phyloP scores from a whole-genome alignment of 345 rosid genomes.

The Sisymbrium irio region DNA sequence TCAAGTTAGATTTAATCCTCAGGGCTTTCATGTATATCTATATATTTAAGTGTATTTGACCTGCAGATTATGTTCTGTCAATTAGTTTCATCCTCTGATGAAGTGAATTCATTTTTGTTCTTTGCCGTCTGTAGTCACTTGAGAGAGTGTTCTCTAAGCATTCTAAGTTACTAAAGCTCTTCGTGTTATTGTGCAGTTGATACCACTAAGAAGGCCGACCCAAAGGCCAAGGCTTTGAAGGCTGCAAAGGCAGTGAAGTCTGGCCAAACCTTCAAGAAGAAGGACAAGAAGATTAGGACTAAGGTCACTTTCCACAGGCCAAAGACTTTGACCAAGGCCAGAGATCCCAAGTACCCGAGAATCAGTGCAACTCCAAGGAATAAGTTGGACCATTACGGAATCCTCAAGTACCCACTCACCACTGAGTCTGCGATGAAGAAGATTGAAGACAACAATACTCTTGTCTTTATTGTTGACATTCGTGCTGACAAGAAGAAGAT shows the following conservation, averaged over 20 bases:
- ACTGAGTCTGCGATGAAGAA: constrained; percentile 95
- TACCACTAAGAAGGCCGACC: constrained; percentile 58
- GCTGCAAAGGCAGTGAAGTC: constrained; percentile 86
- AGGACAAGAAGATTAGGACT: constrained; percentile 71
- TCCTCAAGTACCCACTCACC: constrained; percentile 87
- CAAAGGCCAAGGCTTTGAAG: constrained; percentile 87
- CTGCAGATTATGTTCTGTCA: background rate
- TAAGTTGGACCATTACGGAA: constrained; percentile 90
- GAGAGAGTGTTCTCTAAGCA: background rate
- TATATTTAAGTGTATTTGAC: background rate
- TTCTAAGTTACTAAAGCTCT: background rate
- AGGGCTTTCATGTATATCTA: background rate
- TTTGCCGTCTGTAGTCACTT: background rate
- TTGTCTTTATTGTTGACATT: constrained; percentile 93
- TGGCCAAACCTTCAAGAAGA: constrained; percentile 76
- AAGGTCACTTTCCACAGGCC: constrained; percentile 94
- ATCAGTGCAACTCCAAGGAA: constrained; percentile 86
- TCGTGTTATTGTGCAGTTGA: constrained; percentile 37
- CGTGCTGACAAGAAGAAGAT: constrained; percentile 95
- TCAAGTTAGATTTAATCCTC: background rate
- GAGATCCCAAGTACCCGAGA: constrained; percentile 75
- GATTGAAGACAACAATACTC: constrained; percentile 92
- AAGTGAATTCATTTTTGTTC: background rate
- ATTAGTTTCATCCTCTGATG: background rate
- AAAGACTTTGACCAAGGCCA: constrained; percentile 74